Evolutionary conservation across 805 yeast genomes (phyloP), one percentile per base, ranked within the genome.

Genomic region (Candida maltosa): DNA sequence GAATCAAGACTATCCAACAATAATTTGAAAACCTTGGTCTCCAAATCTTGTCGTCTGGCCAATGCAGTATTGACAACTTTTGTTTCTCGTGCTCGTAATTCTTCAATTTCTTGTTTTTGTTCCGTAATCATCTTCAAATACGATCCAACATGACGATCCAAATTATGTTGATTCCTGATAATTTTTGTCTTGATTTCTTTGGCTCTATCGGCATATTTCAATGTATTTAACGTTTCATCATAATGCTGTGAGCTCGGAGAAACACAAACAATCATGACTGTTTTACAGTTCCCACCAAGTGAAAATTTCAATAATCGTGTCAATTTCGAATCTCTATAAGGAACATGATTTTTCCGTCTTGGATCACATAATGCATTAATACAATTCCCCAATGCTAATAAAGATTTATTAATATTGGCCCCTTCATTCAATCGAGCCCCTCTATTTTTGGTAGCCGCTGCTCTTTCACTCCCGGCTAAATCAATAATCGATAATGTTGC

Each of bases 221-320:
- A 70, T 0, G 97, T 87, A 55, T 91, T 91, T 34, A 86, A 65
- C 1, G 97, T 89, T 52, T 91, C 97, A 52, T 91, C 97, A 56
- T 87, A 88, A 57, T 91, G 97, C 29, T 69, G 71, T 20, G 85
- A 76, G 40, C 88, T 83, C 0, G 97, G 97, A 4, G 94, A 82
- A 3, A 91, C 75, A 59, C 97, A 91, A 2, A 88, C 97, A 45
- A 91, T 86, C 97, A 91, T 91, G 4, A 87, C 89, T 0, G 97
- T 91, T 54, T 85, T 83, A 60, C 97, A 91, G 53, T 87, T 87
- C 0, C 97, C 97, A 3, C 96, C 96, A 10, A 91, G 64, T 0
- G 96, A 88, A 52, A 86, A 87, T 54, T 89, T 87, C 37, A 91
- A 70, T 32, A 91, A 65, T 45, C 97, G 64, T 0, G 97, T 91